Conservation (phyloP, 2,329 filamentous ascomycete species). For the Colletotrichum sp. region DNA sequence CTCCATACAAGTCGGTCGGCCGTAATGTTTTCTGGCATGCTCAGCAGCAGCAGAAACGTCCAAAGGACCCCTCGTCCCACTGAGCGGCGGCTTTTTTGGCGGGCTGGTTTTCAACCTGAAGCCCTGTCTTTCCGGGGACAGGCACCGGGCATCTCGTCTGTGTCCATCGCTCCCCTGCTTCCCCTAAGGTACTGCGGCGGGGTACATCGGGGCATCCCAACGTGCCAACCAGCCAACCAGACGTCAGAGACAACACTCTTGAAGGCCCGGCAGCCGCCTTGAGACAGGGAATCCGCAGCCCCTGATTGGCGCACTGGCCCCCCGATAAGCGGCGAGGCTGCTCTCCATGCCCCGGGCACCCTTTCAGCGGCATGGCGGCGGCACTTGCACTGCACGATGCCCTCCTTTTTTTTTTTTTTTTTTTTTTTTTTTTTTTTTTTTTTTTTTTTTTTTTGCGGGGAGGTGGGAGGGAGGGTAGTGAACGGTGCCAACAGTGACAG, state of each 20-base stretch:
- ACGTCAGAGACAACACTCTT: background rate
- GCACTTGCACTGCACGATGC: background rate
- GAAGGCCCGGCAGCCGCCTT: background rate
- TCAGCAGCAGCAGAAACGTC: background rate
- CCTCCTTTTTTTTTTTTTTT: background rate
- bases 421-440: background rate
- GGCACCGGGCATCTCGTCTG: background rate
- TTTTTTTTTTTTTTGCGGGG: background rate
- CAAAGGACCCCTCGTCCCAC: constrained; percentile 11
- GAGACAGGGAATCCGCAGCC: constrained; percentile 1
- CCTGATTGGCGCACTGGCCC: constrained; percentile 11
- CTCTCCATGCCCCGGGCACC: background rate
- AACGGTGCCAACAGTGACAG: background rate
- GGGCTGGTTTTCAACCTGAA: background rate
- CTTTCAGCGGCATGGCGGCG: background rate
- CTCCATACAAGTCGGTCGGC: background rate
- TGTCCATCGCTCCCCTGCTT: background rate
- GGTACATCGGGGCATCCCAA: constrained; percentile 2
- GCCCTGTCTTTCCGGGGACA: background rate
- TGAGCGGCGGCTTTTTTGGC: background rate
- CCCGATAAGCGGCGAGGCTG: constrained; percentile 13
- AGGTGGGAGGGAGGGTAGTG: background rate
- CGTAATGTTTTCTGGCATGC: background rate
- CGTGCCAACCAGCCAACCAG: background rate
- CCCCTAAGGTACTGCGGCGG: background rate